Base-by-base conservation (phyloP, 1,284 basidiomycete species). In the Cutaneotrichosporon cutaneum region DNA sequence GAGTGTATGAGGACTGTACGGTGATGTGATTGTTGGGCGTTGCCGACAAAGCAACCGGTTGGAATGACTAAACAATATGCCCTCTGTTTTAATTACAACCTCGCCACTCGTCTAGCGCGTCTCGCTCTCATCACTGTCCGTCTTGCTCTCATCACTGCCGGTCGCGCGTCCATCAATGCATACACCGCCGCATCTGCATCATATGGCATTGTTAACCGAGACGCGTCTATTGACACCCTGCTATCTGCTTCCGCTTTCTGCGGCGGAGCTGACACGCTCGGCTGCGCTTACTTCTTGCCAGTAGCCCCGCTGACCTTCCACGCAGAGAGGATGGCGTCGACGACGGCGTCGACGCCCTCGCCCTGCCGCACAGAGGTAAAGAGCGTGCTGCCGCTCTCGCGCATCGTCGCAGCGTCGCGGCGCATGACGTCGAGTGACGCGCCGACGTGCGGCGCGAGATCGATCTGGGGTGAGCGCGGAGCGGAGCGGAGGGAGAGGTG, bases 371-470 rank as follows among this genome's bases (percentile, higher is more conserved):
- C 87, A 64, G 90, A 90, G 0, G 91, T 87, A 78, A 99, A 99
- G 22, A 97, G 77, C 0, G 95, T 98, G 1, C 95, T 95, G 0
- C 95, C 95, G 60, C 89, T 86, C 56, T 95, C 95, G 32, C 95
- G 86, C 91, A 99, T 98, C 64, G 88, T 81, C 70, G 88, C 92
- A 2, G 95, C 86, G 77, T 99, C 95, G 32, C 93, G 86, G 62
- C 87, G 88, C 95, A 99, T 99, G 24, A 99, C 92, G 59, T 90
- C 89, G 45, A 99, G 84, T 1, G 93, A 95, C 0, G 95, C 95
- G 39, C 89, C 89, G 62, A 99, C 95, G 77, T 96, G 85, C 8
- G 89, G 88, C 1, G 95, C 95, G 24, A 99, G 85, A 78, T 97
- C 94, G 66, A 86, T 93, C 92, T 96, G 69, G 22, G 21, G 14